phyloP scores from a whole-genome alignment of 2,329 filamentous ascomycete genomes.

The Stagonosporopsis cucurbitacearum region DNA sequence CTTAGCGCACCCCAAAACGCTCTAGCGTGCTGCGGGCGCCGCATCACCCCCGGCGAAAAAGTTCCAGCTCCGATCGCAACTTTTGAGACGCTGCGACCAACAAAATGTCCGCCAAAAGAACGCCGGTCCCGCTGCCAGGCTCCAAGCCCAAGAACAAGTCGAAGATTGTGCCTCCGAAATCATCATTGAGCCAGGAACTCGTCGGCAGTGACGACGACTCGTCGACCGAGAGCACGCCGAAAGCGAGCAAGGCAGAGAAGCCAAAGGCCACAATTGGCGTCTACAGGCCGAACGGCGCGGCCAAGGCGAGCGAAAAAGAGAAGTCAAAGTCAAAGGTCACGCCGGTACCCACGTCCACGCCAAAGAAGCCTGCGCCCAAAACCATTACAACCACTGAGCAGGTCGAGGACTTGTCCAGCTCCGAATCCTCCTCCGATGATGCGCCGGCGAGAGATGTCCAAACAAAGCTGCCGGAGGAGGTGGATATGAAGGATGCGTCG shows the following conservation, averaged over 20 bases:
- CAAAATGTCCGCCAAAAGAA: constrained; percentile 47
- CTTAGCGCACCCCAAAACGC: background rate
- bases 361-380: constrained; percentile 32
- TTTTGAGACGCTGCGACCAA: constrained; percentile 21
- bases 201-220: constrained; percentile 45
- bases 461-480: constrained; percentile 23
- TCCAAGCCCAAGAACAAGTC: constrained; percentile 36
- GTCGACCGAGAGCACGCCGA: constrained; percentile 26
- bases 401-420: constrained; percentile 33
- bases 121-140: constrained; percentile 43
- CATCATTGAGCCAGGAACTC: constrained; percentile 46
- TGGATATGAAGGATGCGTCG: constrained; percentile 19
- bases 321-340: constrained; percentile 19
- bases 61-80: constrained; percentile 24
- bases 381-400: constrained; percentile 29
- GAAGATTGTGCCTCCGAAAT: constrained; percentile 28
- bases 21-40: constrained; percentile 19
- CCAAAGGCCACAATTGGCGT: constrained; percentile 40
- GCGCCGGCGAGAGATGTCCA: constrained; percentile 24
- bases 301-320: constrained; percentile 26
- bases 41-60: constrained; percentile 34
- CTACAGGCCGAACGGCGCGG: constrained; percentile 37
- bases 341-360: constrained; percentile 17
- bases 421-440: constrained; percentile 36
- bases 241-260: constrained; percentile 27